Base-by-base conservation (phyloP, 306 rosid species). In the Dicorynia guianensis region DNA sequence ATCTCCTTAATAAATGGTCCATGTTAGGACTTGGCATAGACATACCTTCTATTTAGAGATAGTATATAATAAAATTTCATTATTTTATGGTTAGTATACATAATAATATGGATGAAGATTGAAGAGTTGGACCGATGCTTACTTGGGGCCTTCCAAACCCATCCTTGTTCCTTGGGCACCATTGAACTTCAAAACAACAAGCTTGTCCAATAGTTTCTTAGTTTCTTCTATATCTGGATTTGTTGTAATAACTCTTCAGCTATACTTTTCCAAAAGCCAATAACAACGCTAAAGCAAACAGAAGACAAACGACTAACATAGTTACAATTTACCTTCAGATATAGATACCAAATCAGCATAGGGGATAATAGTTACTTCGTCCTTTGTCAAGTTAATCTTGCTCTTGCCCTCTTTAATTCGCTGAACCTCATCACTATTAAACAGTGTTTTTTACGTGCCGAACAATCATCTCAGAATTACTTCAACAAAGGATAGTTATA, bases 181-280 rank as follows among this genome's bases (percentile, higher is more conserved):
- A 72, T 89, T 74, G 76, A 88, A 75, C 90, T 89, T 92, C 78
- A 89, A 74, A 71, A 89, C 86, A 57, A 78, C 96, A 77, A 92
- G 85, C 80, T 89, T 92, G 59, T 89, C 92, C 84, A 92, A 77
- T 62, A 89, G 85, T 67, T 83, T 84, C 76, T 65, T 89, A 58
- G 81, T 82, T 70, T 85, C 80, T 39, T 81, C 83, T 8, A 70
- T 6, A 79, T 84, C 96, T 86, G 86, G 72, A 71, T 67, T 60
- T 7, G 17, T 44, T 7, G 65, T 42, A 63, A 60, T 46, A 62
- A 39, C 1, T 36, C 53, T 42, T 62, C 74, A 73, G 52, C 25
- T 56, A 36, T 36, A 74, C 20, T 65, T 62, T 25, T 54, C 14
- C 18, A 57, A 65, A 40, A 47, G 43, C 8, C 46, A 34, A 62